Percentiles rank a stretch among this genome's conserved stretches.
Conservation (phyloP, 306 rosid genomes). For the Neltuma alba region DNA sequence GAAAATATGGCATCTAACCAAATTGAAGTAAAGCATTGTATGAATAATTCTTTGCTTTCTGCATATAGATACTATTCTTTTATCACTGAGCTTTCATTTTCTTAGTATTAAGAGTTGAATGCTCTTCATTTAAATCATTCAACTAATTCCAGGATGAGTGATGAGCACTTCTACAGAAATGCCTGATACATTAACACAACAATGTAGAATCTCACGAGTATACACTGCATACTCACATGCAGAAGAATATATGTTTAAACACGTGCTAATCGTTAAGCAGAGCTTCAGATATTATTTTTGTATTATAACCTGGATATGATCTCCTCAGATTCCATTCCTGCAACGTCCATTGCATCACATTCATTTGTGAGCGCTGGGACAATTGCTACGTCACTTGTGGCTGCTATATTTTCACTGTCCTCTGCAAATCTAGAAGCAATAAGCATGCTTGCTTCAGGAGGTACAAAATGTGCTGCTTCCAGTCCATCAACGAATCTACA, state of each 20-base stretch:
- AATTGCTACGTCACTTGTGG: constrained; percentile 59
- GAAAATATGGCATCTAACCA: constrained; percentile 69
- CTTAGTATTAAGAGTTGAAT: constrained; percentile 11
- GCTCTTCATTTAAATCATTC: background rate
- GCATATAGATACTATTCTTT: background rate
- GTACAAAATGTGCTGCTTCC: constrained; percentile 31
- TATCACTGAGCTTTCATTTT: background rate
- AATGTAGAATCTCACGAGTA: background rate
- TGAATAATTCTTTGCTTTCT: constrained; percentile 37
- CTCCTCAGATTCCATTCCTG: constrained; percentile 56
- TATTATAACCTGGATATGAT: constrained; percentile 6
- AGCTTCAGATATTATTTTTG: background rate
- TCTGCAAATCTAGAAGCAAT: constrained; percentile 64
- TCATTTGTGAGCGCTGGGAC: constrained; percentile 66
- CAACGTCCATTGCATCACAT: constrained; percentile 52
- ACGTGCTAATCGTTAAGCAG: constrained; percentile 2
- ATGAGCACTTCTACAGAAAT: background rate
- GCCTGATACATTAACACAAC: background rate
- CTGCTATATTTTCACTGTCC: constrained; percentile 52
- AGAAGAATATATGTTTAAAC: constrained; percentile 24
- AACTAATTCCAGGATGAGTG: background rate
- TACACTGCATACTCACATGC: background rate
- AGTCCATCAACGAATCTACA: constrained; percentile 55
- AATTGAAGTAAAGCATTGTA: constrained; percentile 62
- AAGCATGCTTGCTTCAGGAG: constrained; percentile 51